Percentiles rank a stretch among this genome's conserved stretches.
Evolutionary conservation across 371 early-diverging fungal genomes (phyloP).

Genomic region (Rhizopus arrhizus): DNA sequence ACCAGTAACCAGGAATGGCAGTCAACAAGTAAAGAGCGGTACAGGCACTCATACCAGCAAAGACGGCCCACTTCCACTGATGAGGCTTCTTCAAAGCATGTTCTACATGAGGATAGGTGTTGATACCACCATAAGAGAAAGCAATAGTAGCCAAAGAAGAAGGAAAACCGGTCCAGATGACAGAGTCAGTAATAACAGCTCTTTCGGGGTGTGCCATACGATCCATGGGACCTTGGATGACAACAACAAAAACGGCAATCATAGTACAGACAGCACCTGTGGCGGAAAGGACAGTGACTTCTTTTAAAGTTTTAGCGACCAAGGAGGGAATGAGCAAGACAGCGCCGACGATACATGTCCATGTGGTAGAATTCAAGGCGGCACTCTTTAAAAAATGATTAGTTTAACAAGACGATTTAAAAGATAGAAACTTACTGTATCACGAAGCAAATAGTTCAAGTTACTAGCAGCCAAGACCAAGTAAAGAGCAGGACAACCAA

Average conservation of each 20-base stretch:
- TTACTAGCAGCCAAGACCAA: conserved; percentile 75
- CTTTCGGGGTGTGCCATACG: conserved; percentile 23
- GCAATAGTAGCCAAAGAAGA: conserved; percentile 56
- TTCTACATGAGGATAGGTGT: conserved; percentile 67
- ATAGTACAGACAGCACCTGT: conserved; percentile 55
- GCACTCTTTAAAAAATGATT: conserved; percentile 16
- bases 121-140: conserved; percentile 53
- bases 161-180: conserved; percentile 53
- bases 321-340: conserved; percentile 75
- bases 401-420: conserved; percentile 7
- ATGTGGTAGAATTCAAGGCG: conserved; percentile 33
- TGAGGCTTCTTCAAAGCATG: conserved; percentile 75
- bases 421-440: conserved; percentile 22
- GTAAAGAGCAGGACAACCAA: conserved; percentile 79
- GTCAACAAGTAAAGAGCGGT: conserved; percentile 74
- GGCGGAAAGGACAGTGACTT: conserved; percentile 66
- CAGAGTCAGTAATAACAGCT: conserved; percentile 29
- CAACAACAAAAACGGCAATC: conserved; percentile 50
- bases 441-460: conserved; percentile 52
- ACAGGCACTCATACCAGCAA: conserved; percentile 65
- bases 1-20: conserved; percentile 73
- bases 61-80: conserved; percentile 68
- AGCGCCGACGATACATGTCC: conserved; percentile 68
- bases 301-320: conserved; percentile 72
- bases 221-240: conserved; percentile 41